These are phyloP conservation scores for Discostella stelligera DNA, from an alignment of 352 stramenopile species.

Conservation along the genomic window DNA sequence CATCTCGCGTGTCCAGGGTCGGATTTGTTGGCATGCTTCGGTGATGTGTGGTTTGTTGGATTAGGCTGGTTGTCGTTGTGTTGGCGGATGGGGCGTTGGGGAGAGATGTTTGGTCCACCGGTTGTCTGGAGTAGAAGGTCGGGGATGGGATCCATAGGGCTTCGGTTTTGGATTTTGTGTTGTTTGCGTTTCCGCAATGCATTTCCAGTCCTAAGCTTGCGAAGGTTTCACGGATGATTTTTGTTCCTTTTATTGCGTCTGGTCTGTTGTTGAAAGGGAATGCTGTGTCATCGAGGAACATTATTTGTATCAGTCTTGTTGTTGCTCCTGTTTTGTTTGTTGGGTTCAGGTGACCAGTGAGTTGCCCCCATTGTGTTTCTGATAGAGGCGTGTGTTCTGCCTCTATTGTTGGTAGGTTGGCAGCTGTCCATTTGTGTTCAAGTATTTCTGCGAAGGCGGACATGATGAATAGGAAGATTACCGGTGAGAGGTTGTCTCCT, in stretches of 20 bases:
- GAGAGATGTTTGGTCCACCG: constrained; percentile 18
- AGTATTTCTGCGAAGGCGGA: constrained; percentile 12
- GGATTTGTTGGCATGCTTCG: not conserved
- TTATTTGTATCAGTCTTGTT: not conserved
- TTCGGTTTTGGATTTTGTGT: constrained; percentile 32
- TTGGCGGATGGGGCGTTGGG: no score
- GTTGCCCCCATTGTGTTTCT: not conserved
- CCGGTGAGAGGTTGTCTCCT: constrained; percentile 40
- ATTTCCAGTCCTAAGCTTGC: constrained; percentile 25
- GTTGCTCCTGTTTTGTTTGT: not conserved
- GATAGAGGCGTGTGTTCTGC: not conserved
- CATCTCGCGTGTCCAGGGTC: not conserved
- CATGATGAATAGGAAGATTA: constrained; percentile 46
- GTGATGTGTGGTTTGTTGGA: not conserved
- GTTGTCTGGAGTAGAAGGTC: no score
- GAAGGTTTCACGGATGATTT: constrained; percentile 19
- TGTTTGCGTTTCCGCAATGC: constrained; percentile 17
- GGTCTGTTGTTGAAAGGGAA: constrained; percentile 8
- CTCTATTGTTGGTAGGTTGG: constrained; percentile 1
- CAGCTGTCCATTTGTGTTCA: not conserved
- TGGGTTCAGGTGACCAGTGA: not conserved
- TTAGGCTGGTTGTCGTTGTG: no score
- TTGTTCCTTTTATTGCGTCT: constrained; percentile 2
- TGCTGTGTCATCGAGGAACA: constrained; percentile 22
- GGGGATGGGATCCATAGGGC: not conserved